phyloP scores from a whole-genome alignment of 495 filamentous ascomycete species.

The Tetracladium setigerum region DNA sequence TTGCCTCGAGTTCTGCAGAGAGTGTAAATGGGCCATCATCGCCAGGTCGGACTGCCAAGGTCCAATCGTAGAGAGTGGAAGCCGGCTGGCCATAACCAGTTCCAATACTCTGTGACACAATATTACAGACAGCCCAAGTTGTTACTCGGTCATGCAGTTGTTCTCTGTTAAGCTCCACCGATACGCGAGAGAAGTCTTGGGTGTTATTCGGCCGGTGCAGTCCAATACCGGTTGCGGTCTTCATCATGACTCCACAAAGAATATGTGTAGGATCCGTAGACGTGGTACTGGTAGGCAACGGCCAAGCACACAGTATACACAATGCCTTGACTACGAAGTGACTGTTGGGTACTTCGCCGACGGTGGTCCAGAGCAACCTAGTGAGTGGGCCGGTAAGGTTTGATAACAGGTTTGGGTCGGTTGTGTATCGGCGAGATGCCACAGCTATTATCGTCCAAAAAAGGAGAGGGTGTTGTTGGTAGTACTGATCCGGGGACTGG shows the following conservation, averaged over 20 bases:
- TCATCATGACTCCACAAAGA: slow-evolving; percentile 85
- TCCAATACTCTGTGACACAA: slow-evolving; percentile 84
- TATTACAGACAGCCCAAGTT: slow-evolving; percentile 90
- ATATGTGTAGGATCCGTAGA: slow-evolving; percentile 86
- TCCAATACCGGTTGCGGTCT: slow-evolving; percentile 83
- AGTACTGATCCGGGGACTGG: slow-evolving; percentile 68
- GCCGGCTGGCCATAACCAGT: slow-evolving; percentile 90
- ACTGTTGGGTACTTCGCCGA: slow-evolving; percentile 75
- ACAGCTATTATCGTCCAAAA: slow-evolving; percentile 86
- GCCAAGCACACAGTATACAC: slow-evolving; percentile 85
- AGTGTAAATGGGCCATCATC: slow-evolving; percentile 59
- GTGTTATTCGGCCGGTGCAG: slow-evolving; percentile 84
- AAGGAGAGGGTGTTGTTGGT: slow-evolving; percentile 62
- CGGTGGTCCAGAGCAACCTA: slow-evolving; percentile 70
- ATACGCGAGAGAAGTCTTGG: slow-evolving; percentile 81
- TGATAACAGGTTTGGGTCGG: slow-evolving; percentile 58
- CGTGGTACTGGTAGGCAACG: slow-evolving; percentile 78
- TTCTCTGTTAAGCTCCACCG: slow-evolving; percentile 74
- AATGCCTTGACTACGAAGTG: slow-evolving; percentile 90
- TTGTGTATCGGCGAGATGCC: slow-evolving; percentile 65
- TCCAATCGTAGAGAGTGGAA: slow-evolving; percentile 84
- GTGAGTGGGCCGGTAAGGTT: slow-evolving; percentile 65
- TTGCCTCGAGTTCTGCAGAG: slow-evolving; percentile 55
- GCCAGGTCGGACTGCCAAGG: slow-evolving; percentile 55
- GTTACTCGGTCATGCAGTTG: slow-evolving; percentile 78